Conservation (phyloP, 78 protist species). For the Dictyostelium capitatum region DNA sequence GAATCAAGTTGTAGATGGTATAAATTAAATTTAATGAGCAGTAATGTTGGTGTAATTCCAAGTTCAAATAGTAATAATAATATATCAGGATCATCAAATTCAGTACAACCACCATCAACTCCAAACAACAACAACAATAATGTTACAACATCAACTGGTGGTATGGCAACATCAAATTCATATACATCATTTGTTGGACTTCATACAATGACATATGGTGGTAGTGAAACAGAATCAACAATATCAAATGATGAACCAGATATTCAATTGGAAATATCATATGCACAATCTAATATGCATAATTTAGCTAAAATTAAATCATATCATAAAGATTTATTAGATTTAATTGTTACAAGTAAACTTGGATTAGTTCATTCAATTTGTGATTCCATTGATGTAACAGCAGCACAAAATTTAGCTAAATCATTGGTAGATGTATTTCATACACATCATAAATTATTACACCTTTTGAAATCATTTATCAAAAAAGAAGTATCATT, state of each 20-base stretch:
- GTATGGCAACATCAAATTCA: constrained; percentile 5
- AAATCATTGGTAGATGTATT: constrained; percentile 69
- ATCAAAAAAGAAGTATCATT: constrained; percentile 58
- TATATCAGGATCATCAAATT: not conserved
- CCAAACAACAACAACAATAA: not conserved
- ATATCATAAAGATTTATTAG: constrained; percentile 53
- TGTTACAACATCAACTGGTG: not conserved
- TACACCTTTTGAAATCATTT: constrained; percentile 50
- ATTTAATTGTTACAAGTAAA: constrained; percentile 31
- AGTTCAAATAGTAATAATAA: not conserved
- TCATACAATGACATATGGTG: not conserved
- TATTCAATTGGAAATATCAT: constrained; percentile 61
- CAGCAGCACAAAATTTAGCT: constrained; percentile 36
- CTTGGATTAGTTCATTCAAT: constrained; percentile 58
- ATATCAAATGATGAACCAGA: constrained; percentile 45
- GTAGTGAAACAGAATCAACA: constrained; percentile 43
- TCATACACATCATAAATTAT: constrained; percentile 58
- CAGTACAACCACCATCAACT: not conserved
- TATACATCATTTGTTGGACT: constrained; percentile 4
- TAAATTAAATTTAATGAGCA: constrained; percentile 20
- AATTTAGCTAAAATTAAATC: constrained; percentile 25
- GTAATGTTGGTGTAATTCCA: not conserved
- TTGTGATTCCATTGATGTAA: constrained; percentile 52
- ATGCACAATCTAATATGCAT: constrained; percentile 47
- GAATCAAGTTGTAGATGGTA: constrained; percentile 70